These are phyloP conservation scores for Alternaria sp. DNA, from an alignment of 2,329 filamentous ascomycete genomes.

Conservation along the genomic window DNA sequence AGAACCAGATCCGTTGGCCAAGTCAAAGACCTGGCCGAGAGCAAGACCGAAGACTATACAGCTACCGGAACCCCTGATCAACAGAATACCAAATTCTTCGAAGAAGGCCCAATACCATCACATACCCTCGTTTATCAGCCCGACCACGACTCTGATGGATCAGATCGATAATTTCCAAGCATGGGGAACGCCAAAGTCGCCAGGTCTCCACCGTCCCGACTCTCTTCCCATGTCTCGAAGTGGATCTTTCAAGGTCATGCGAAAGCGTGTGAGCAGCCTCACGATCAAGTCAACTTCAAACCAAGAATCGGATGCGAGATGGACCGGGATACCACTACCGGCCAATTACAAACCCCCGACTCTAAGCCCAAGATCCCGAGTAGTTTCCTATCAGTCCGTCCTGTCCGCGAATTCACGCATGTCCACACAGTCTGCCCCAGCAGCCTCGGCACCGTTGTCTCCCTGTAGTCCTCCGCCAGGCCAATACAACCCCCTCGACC, in stretches of 20 bases:
- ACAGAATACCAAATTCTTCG: slow-evolving; percentile 12
- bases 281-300: slow-evolving; percentile 18
- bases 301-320: slow-evolving; percentile 17
- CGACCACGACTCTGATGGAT: slow-evolving; percentile 6
- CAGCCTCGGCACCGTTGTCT: slow-evolving; percentile 11
- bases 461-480: slow-evolving; percentile 9
- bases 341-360: slow-evolving; percentile 23
- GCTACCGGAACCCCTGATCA: slow-evolving; percentile 5
- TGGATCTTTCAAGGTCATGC: slow-evolving; percentile 5
- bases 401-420: slow-evolving; percentile 6
- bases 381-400: slow-evolving; percentile 30
- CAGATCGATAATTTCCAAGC: slow-evolving; percentile 8
- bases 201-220: neutral
- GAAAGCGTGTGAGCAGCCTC: slow-evolving; percentile 9
- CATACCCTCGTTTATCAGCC: slow-evolving; percentile 5
- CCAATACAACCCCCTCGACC: slow-evolving; percentile 39
- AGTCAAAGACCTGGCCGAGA: slow-evolving; percentile 5
- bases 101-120: slow-evolving; percentile 10
- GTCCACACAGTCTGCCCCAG: slow-evolving; percentile 26
- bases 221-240: slow-evolving; percentile 13
- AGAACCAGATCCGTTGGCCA: slow-evolving; percentile 24
- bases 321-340: slow-evolving; percentile 23
- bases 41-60: slow-evolving; percentile 5
- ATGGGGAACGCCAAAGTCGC: slow-evolving; percentile 12
- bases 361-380: slow-evolving; percentile 15